Base-by-base conservation (phyloP, 1,284 basidiomycete species). In the Ceraceosorus guamensis region DNA sequence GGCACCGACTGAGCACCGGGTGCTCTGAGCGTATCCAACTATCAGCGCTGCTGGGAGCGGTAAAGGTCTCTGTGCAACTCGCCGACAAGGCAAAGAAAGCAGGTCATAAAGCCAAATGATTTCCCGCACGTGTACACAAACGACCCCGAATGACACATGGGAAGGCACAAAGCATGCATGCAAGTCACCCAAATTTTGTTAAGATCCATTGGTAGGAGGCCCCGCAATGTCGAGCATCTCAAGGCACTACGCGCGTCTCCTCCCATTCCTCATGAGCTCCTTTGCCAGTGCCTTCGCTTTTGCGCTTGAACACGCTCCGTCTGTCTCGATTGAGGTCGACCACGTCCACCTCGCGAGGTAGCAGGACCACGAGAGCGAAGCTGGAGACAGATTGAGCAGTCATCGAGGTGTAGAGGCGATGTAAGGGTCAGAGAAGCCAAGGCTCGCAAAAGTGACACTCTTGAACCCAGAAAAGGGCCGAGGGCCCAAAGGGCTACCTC, bases 11-110 rank as follows among this genome's bases (percentile, higher is more conserved):
- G 13, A 91, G 91, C 0, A 87, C 91, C 0, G 93, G 95, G 3
- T 91, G 87, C 1, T 92, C 81, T 61, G 95, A 99, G 77, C 96
- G 91, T 71, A 85, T 99, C 56, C 95, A 98, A 73, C 77, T 98
- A 55, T 90, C 90, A 2, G 91, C 91, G 0, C 77, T 99, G 60
- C 79, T 98, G 1, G 92, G 88, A 2, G 88, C 88, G 7, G 93
- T 97, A 80, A 98, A 98, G 78, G 86, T 90, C 53, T 85, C 90
- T 0, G 87, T 96, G 4, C 89, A 95, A 67, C 72, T 83, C 2
- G 65, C 70, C 5, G 59, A 69, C 16, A 68, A 62, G 31, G 7
- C 30, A 18, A n/a, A 48, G 32, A 33, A 48, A n/a, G n/a, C n/a
- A n/a, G n/a, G n/a, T n/a, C n/a, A n/a, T n/a, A n/a, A n/a, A n/a